A percentile compares a stretch with the other conserved stretches of the same genome.
Evolutionary conservation across 2,329 filamentous ascomycete species (phyloP).

Genomic region (Neopestalotiopsis sp.): DNA sequence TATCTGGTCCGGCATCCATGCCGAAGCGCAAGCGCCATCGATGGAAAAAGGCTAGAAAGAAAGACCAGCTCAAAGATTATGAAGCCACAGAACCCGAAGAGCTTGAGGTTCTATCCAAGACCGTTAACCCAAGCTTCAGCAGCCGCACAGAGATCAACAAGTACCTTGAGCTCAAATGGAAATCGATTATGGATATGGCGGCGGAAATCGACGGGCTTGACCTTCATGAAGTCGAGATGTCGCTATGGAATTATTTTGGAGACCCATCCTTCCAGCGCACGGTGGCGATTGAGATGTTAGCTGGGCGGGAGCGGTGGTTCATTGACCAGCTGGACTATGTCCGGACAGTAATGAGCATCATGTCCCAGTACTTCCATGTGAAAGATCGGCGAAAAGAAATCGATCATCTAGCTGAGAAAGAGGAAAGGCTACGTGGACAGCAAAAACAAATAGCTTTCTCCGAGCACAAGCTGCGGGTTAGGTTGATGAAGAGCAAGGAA

Average conservation of each 20-base stretch:
- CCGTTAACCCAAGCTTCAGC: background rate
- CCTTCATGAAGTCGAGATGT: background rate
- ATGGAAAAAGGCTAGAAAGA: background rate
- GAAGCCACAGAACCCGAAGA: background rate
- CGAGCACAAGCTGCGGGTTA: background rate
- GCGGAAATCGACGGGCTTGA: background rate
- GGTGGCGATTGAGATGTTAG: background rate
- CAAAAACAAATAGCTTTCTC: background rate
- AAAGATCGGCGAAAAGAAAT: background rate
- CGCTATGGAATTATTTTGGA: background rate
- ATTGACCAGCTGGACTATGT: background rate
- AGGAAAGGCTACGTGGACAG: background rate
- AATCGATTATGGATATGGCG: background rate
- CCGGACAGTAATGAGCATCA: background rate
- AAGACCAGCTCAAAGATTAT: background rate
- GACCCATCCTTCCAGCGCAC: background rate
- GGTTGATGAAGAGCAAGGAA: background rate
- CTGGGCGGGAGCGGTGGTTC: background rate
- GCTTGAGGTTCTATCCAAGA: background rate
- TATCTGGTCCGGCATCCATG: background rate
- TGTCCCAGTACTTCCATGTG: background rate
- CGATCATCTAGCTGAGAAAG: background rate
- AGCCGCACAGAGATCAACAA: background rate
- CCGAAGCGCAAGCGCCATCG: background rate
- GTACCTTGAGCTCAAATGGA: background rate